Evolutionary conservation across 2,329 filamentous ascomycete species (phyloP).

Genomic region (Decorospora gaudefroyi): DNA sequence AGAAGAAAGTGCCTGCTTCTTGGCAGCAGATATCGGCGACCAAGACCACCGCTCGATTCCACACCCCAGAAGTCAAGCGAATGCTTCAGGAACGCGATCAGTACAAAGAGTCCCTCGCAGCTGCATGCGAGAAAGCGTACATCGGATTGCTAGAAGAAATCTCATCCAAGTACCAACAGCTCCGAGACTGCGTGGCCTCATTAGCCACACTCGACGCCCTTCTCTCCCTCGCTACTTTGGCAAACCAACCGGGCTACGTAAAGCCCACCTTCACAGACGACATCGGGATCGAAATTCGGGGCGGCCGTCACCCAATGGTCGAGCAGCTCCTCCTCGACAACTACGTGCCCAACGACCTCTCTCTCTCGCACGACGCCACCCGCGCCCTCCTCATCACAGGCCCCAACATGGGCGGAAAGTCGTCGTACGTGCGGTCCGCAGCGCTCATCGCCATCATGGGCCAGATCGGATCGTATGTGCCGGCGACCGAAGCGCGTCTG

Average conservation of each 20-base stretch:
- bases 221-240: slow-evolving; percentile 81
- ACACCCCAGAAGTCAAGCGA: slow-evolving; percentile 85
- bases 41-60: slow-evolving; percentile 88
- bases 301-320: slow-evolving; percentile 91
- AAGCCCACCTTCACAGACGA: slow-evolving; percentile 72
- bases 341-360: slow-evolving; percentile 89
- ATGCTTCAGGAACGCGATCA: slow-evolving; percentile 88
- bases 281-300: slow-evolving; percentile 69
- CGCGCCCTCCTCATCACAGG: slow-evolving; percentile 88
- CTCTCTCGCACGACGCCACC: slow-evolving; percentile 61
- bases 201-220: slow-evolving; percentile 89
- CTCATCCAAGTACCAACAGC: slow-evolving; percentile 80
- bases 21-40: slow-evolving; percentile 96
- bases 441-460: slow-evolving; percentile 92
- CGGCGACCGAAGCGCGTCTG: slow-evolving; percentile 72
- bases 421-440: slow-evolving; percentile 91
- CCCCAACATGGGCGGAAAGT: slow-evolving; percentile 99
- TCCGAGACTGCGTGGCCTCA: slow-evolving; percentile 85
- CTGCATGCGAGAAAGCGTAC: slow-evolving; percentile 88
- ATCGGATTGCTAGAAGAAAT: slow-evolving; percentile 71
- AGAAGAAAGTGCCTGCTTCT: slow-evolving; percentile 87
- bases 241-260: slow-evolving; percentile 82
- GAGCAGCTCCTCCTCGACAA: slow-evolving; percentile 82
- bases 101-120: slow-evolving; percentile 88
- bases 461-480: slow-evolving; percentile 93